Evolutionary conservation across 2,329 filamentous ascomycete species (phyloP).

Genomic region (Phaeosphaeria sp.): DNA sequence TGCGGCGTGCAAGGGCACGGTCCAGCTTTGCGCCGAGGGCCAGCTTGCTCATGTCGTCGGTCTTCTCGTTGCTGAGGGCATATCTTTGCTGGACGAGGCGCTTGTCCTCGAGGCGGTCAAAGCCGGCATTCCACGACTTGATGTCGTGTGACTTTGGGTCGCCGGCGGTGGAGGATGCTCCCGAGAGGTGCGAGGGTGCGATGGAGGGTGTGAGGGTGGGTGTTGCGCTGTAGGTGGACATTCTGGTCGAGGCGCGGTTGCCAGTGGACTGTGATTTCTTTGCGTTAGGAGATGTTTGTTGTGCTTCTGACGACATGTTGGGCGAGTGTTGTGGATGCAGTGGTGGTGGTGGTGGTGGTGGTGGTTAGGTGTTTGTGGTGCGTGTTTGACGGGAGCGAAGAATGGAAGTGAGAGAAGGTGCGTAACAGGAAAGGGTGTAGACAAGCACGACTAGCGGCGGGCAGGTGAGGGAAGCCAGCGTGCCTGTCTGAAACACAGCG

Average conservation of each 20-base stretch:
- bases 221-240: slow-evolving; percentile 59
- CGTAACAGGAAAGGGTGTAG: slow-evolving; percentile 15
- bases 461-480: slow-evolving; percentile 25
- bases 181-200: slow-evolving; percentile 51
- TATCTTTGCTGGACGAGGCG: slow-evolving; percentile 83
- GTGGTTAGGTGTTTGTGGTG: slow-evolving; percentile 1
- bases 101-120: slow-evolving; percentile 90
- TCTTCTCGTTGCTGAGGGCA: slow-evolving; percentile 78
- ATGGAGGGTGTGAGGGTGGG: slow-evolving; percentile 60
- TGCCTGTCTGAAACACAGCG: slow-evolving; percentile 36
- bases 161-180: slow-evolving; percentile 40
- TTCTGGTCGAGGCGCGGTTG: slow-evolving; percentile 52
- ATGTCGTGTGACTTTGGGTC: slow-evolving; percentile 67
- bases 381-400: slow-evolving; percentile 1
- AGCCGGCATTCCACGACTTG: slow-evolving; percentile 77
- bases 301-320: slow-evolving; percentile 1
- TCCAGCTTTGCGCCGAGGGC: slow-evolving; percentile 90
- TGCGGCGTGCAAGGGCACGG: slow-evolving; percentile 81
- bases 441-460: slow-evolving; percentile 1
- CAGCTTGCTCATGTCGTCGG: slow-evolving; percentile 81
- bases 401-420: slow-evolving; percentile 6
- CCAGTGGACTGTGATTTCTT: slow-evolving; percentile 37
- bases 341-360: slow-evolving; percentile 6
- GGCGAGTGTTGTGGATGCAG: slow-evolving; percentile 4
- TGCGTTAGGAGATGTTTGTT: slow-evolving; percentile 31